These are phyloP conservation scores for Linum trigynum DNA, from an alignment of 345 rosid species.

Conservation along the genomic window DNA sequence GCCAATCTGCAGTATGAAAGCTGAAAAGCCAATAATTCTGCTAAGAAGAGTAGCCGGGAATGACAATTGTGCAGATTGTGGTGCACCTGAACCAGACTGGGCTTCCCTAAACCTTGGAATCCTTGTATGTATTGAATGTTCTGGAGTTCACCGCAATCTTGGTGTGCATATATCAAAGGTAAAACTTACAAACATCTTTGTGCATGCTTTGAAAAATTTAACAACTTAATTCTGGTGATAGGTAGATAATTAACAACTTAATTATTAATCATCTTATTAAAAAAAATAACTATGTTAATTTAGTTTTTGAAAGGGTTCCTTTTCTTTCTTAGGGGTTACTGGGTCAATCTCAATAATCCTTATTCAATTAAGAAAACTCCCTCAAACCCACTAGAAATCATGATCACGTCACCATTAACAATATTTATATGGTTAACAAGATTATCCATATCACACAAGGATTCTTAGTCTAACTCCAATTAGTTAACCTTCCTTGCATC, in stretches of 20 bases:
- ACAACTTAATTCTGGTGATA: too few relatives aligned
- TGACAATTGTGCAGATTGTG: conserved; percentile 98
- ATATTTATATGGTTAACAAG: too few relatives aligned
- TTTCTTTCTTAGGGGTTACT: too few relatives aligned
- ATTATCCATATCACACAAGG: too few relatives aligned
- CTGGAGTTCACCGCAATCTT: conserved; percentile 99
- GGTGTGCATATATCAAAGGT: conserved; percentile 99
- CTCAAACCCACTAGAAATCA: too few relatives aligned
- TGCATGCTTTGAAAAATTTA: background rate
- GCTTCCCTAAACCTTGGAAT: conserved; percentile 95
- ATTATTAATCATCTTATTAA: too few relatives aligned
- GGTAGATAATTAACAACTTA: too few relatives aligned
- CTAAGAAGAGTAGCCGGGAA: conserved; percentile 75
- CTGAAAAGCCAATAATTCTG: conserved; percentile 90
- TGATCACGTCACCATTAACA: too few relatives aligned
- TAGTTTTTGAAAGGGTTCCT: too few relatives aligned
- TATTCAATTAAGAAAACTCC: too few relatives aligned
- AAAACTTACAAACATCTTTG: conserved; percentile 1
- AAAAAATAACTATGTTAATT: too few relatives aligned
- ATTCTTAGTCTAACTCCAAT: background rate
- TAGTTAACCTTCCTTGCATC: background rate
- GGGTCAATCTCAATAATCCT: too few relatives aligned
- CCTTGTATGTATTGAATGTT: conserved; percentile 97
- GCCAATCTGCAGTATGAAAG: conserved; percentile 14
- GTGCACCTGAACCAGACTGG: conserved; percentile 98